A percentile compares a stretch with the other conserved stretches of the same genome.
Evolutionary conservation across 169 alveolate genomes (phyloP).

Genomic region (Plasmodium relictum): DNA sequence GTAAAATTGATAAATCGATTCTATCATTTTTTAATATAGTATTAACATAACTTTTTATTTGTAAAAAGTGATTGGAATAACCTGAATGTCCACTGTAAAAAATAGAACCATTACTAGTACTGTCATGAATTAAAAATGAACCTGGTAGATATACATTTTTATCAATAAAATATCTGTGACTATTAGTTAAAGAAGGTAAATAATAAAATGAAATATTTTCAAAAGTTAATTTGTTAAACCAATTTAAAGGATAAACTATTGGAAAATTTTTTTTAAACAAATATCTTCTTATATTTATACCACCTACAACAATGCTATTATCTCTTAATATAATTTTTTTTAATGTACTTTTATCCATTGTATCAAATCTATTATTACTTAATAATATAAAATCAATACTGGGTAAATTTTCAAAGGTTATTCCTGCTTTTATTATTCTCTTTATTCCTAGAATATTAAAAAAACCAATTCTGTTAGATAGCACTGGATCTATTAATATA

Average conservation of each 20-base stretch:
- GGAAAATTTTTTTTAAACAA: conserved; percentile 66
- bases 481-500: conserved; percentile 76
- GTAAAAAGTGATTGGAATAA: conserved; percentile 67
- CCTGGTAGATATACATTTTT: conserved; percentile 76
- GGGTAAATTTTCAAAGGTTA: conserved; percentile 56
- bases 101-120: conserved; percentile 28
- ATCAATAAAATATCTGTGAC: conserved; percentile 56
- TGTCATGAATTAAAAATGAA: conserved; percentile 71
- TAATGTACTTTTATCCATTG: conserved; percentile 53
- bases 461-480: conserved; percentile 53
- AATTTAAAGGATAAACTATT: conserved; percentile 74
- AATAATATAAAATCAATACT: conserved; percentile 70
- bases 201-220: conserved; percentile 68
- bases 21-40: conserved; percentile 14
- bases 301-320: conserved; percentile 70
- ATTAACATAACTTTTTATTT: conserved; percentile 56
- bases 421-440: conserved; percentile 71
- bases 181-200: conserved; percentile 70
- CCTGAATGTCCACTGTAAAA: conserved; percentile 77
- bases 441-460: conserved; percentile 43
- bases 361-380: conserved; percentile 76
- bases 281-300: conserved; percentile 76
- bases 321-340: conserved; percentile 71
- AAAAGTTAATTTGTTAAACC: conserved; percentile 66
- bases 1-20: conserved; percentile 65